These are phyloP conservation scores for Pisolithus thermaeus DNA, from an alignment of 1,284 basidiomycete species.

Conservation along the genomic window DNA sequence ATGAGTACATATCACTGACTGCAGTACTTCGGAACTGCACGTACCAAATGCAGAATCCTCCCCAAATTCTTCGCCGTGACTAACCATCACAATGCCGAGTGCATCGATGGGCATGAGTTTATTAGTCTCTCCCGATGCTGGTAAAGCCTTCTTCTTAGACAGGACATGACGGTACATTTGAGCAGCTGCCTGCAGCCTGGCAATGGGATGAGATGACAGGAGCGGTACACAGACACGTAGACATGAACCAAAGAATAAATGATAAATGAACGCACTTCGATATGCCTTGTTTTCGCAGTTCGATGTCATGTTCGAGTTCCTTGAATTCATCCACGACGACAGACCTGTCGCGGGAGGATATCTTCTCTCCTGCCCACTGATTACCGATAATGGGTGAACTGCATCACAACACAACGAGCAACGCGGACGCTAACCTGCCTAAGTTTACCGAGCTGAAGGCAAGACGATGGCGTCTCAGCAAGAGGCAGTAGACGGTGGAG, in stretches of 20 bases:
- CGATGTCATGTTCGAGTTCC: constrained; percentile 66
- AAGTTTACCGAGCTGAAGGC: constrained; percentile 54
- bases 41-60: constrained; percentile 64
- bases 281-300: constrained; percentile 57
- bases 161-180: constrained; percentile 56
- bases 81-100: constrained; percentile 80
- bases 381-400: constrained; percentile 26
- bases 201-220: not conserved
- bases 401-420: not conserved
- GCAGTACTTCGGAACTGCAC: constrained; percentile 18
- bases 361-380: constrained; percentile 74
- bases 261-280: constrained; percentile 42
- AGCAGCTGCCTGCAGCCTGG: constrained; percentile 56
- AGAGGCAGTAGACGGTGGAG: not conserved
- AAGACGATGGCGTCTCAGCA: not conserved
- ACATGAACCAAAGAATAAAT: too few species aligned
- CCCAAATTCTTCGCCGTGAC: constrained; percentile 76
- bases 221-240: not conserved
- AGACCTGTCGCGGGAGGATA: constrained; percentile 67
- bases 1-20: not conserved
- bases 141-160: constrained; percentile 62
- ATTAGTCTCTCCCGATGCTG: constrained; percentile 50
- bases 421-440: constrained; percentile 43
- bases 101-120: constrained; percentile 71
- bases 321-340: constrained; percentile 55